A percentile compares a stretch with the other conserved stretches of the same genome.
These are phyloP conservation scores for Dryas drummondii DNA, from an alignment of 306 rosid genomes.

Conservation along the genomic window DNA sequence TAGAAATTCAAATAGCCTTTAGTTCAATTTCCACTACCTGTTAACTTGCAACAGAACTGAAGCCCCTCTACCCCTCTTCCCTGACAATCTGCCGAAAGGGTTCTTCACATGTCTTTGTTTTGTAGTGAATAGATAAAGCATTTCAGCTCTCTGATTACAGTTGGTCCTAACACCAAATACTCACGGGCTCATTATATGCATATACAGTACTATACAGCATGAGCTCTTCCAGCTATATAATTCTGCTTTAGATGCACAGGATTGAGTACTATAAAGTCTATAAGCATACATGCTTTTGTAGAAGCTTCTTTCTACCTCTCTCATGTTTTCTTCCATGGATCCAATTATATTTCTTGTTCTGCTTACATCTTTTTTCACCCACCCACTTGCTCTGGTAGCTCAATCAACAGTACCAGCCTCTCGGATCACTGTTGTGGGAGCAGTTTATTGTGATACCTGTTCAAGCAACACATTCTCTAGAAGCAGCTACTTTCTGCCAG, in stretches of 20 bases:
- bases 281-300: slow-evolving; percentile 17
- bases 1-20: slow-evolving; percentile 26
- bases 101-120: slow-evolving; percentile 76
- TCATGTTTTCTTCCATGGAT: slow-evolving; percentile 44
- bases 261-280: not conserved
- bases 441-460: slow-evolving; percentile 73
- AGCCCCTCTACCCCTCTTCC: slow-evolving; percentile 7
- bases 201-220: slow-evolving; percentile 9
- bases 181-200: slow-evolving; percentile 67
- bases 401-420: slow-evolving; percentile 29
- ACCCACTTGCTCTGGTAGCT: slow-evolving; percentile 32
- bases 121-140: slow-evolving; percentile 49
- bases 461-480: slow-evolving; percentile 53
- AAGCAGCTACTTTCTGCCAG: slow-evolving; percentile 70
- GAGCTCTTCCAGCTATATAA: slow-evolving; percentile 14
- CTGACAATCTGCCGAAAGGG: slow-evolving; percentile 39
- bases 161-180: slow-evolving; percentile 54
- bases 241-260: slow-evolving; percentile 11
- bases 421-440: slow-evolving; percentile 58
- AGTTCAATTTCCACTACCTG: slow-evolving; percentile 18
- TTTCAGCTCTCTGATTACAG: slow-evolving; percentile 41
- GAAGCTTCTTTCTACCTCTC: slow-evolving; percentile 30
- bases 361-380: slow-evolving; percentile 28
- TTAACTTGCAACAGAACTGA: slow-evolving; percentile 21
- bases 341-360: slow-evolving; percentile 33